phyloP scores from a whole-genome alignment of 164 flowering plant species.

The Kingdonia uniflora region DNA sequence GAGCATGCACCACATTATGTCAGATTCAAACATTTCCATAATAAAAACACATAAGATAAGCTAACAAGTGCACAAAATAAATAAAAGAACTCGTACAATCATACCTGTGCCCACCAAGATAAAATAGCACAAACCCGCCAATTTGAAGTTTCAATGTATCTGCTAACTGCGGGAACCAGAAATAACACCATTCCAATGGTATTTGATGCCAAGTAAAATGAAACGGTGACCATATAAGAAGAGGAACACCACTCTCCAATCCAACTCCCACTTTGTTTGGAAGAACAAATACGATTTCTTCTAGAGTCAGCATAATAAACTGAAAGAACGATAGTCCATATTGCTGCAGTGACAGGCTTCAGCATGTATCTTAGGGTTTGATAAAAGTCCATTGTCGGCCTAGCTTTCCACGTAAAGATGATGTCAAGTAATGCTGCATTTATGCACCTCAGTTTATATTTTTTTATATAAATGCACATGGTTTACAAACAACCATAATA shows the following conservation, averaged over 20 bases:
- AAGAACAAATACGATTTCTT: slow-evolving; percentile 53
- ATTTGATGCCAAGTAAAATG: slow-evolving; percentile 56
- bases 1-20: too few relatives aligned
- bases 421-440: slow-evolving; percentile 81
- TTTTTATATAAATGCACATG: neutral
- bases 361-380: slow-evolving; percentile 34
- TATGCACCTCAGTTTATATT: slow-evolving; percentile 3
- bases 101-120: slow-evolving; percentile 90
- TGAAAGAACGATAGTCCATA: slow-evolving; percentile 85
- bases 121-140: slow-evolving; percentile 32
- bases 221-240: slow-evolving; percentile 74
- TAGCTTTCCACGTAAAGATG: slow-evolving; percentile 80
- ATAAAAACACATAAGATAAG: too few relatives aligned
- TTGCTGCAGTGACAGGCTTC: slow-evolving; percentile 54
- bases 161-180: slow-evolving; percentile 72
- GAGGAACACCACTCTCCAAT: slow-evolving; percentile 67
- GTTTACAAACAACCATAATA: too few relatives aligned
- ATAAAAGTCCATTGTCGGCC: slow-evolving; percentile 44
- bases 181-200: slow-evolving; percentile 73
- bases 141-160: slow-evolving; percentile 78
- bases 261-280: slow-evolving; percentile 41
- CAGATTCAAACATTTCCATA: too few relatives aligned
- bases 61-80: too few relatives aligned
- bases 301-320: slow-evolving; percentile 50
- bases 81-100: too few relatives aligned